Evolutionary conservation across 352 stramenopile species (phyloP).

Genomic region (Phytophthora sp.): DNA sequence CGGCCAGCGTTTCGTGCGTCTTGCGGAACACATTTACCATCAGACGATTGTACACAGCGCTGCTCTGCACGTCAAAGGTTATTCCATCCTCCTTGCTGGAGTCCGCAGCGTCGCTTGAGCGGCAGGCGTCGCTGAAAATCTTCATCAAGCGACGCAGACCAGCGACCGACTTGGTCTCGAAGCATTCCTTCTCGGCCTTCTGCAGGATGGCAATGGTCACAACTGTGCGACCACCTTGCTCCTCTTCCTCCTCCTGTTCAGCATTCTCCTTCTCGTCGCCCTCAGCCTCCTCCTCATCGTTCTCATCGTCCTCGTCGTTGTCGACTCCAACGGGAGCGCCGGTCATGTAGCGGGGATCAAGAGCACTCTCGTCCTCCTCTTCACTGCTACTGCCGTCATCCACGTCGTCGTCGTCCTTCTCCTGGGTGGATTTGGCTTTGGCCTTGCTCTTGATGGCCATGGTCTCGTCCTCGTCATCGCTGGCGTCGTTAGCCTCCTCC

Average conservation of each 20-base stretch:
- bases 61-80: conserved; percentile 93
- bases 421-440: conserved; percentile 30
- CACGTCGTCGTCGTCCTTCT: conserved; percentile 54
- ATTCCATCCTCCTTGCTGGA: conserved; percentile 75
- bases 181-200: conserved; percentile 90
- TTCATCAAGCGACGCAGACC: conserved; percentile 92
- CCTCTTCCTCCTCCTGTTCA: conserved; percentile 27
- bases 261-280: conserved; percentile 20
- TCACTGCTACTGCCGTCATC: conserved; percentile 74
- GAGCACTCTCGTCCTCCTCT: conserved; percentile 82
- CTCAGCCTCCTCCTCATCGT: conserved; percentile 44
- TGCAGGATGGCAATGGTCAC: conserved; percentile 80
- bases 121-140: conserved; percentile 95
- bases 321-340: conserved; percentile 38
- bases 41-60: conserved; percentile 94
- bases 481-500: conserved; percentile 23
- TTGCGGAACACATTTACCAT: conserved; percentile 94
- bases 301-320: background rate
- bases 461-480: conserved; percentile 37
- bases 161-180: conserved; percentile 88
- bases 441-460: conserved; percentile 15
- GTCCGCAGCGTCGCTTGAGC: conserved; percentile 89
- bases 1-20: conserved; percentile 87
- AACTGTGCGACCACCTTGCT: conserved; percentile 54
- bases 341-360: conserved; percentile 83